Evolutionary conservation across 148 eudicot species (phyloP).

Genomic region (Tetragonia tetragonoides): DNA sequence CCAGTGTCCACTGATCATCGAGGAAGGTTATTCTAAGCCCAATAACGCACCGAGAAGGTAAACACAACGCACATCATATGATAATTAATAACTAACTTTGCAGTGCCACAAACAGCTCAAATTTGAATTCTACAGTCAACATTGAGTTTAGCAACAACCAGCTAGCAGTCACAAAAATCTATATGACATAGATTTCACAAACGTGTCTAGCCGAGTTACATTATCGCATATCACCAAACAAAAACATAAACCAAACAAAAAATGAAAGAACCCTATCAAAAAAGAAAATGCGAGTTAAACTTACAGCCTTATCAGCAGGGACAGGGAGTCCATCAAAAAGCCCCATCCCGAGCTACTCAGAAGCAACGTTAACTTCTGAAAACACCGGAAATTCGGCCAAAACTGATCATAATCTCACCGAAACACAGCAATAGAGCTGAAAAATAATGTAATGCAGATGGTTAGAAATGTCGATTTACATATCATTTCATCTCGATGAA

Average conservation of each 20-base stretch:
- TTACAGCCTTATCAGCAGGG: conserved; percentile 78
- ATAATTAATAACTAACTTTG: not conserved
- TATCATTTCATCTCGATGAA: not conserved
- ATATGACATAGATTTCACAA: not conserved
- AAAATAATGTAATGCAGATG: not conserved
- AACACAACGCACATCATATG: not conserved
- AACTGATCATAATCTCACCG: conserved; percentile 13
- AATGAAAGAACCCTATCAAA: not conserved
- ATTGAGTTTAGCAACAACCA: not conserved
- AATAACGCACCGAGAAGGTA: not conserved
- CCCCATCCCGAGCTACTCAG: conserved; percentile 52
- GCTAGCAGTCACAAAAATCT: not conserved
- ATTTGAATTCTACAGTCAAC: not conserved
- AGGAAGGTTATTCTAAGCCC: not conserved
- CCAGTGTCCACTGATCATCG: not conserved
- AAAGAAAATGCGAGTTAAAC: conserved; percentile 15
- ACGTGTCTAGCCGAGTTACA: not conserved
- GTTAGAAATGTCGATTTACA: not conserved
- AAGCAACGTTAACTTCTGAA: conserved; percentile 1
- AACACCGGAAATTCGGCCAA: conserved; percentile 8
- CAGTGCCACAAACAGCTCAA: not conserved
- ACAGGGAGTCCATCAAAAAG: conserved; percentile 90
- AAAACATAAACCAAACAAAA: not conserved
- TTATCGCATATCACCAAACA: not conserved
- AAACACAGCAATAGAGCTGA: conserved; percentile 16